Conservation (phyloP, 176 grass and related monocot species). For the Elymus sibiricus region DNA sequence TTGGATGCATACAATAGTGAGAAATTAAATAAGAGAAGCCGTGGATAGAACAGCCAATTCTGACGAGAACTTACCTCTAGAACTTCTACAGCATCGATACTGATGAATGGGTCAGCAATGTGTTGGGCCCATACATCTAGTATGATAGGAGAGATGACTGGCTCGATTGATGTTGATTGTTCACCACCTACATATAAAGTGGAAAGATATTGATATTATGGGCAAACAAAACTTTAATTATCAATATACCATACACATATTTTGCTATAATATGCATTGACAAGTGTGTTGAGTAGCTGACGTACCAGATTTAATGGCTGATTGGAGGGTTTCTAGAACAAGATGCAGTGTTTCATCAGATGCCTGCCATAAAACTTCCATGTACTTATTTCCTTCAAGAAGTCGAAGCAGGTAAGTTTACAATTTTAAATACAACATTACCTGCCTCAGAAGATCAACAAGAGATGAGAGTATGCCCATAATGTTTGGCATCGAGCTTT, state of each 20-base stretch:
- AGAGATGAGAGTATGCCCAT: constrained; percentile 81
- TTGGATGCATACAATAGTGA: background rate
- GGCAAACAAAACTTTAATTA: background rate
- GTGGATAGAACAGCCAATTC: background rate
- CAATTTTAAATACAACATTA: constrained; percentile 35
- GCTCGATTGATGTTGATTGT: constrained; percentile 70
- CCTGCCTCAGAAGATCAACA: constrained; percentile 76
- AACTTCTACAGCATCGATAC: constrained; percentile 85
- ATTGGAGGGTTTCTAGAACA: constrained; percentile 92
- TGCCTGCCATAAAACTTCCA: constrained; percentile 51
- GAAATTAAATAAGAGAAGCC: background rate
- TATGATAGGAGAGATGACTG: constrained; percentile 80
- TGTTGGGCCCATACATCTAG: constrained; percentile 84
- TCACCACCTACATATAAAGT: constrained; percentile 56
- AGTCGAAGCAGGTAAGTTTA: constrained; percentile 17
- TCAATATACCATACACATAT: background rate
- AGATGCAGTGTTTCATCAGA: constrained; percentile 96
- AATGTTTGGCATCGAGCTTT: constrained; percentile 48
- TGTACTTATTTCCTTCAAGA: constrained; percentile 14
- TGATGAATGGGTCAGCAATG: constrained; percentile 91
- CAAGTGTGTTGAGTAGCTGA: background rate
- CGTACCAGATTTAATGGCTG: constrained; percentile 72
- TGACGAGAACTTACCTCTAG: constrained; percentile 67
- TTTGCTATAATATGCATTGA: constrained; percentile 24
- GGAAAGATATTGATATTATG: constrained; percentile 7